Conservation (phyloP, 176 grass and related monocot species). For the Zea mays region Zm-B73-REFERENCE-NAM-5.0 NC_050096.1:15018501-15019000, state of each 20-base stretch:
- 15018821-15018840: no score
- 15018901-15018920: neutral
- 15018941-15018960: slow-evolving; percentile 3
- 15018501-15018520: neutral
- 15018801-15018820: neutral
- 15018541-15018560: neutral
- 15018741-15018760: neutral
- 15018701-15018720: neutral
- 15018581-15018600: neutral
- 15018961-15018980: neutral
- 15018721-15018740: neutral
- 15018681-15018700: neutral
- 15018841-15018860: neutral
- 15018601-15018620: neutral
- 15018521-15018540: neutral
- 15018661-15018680: neutral
- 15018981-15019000: neutral
- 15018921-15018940: neutral
- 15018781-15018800: neutral
- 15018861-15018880: slow-evolving; percentile 5
- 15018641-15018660: neutral
- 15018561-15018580: neutral
- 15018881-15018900: neutral
- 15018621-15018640: neutral
- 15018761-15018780: neutral